A percentile compares a stretch with the other conserved stretches of the same genome.
phyloP scores from a whole-genome alignment of 306 rosid species.

The Fragaria nilgerrensis region DNA sequence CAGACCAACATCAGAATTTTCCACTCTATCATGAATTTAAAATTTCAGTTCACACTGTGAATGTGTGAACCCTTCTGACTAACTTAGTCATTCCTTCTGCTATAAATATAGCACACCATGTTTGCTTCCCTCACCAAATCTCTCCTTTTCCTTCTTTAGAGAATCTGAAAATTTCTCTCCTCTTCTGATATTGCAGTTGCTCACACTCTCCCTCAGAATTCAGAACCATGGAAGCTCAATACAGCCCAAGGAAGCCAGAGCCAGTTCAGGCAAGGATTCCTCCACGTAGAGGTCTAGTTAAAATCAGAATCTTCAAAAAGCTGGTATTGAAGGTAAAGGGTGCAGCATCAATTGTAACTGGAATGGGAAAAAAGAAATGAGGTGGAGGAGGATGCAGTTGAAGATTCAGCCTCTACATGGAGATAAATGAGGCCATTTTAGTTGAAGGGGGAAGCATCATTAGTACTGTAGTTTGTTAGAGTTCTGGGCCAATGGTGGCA shows the following conservation, averaged over 20 bases:
- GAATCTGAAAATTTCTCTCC: background rate
- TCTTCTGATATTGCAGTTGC: background rate
- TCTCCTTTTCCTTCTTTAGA: background rate
- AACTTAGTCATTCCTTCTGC: background rate
- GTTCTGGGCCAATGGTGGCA: background rate
- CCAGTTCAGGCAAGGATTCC: conserved; percentile 18
- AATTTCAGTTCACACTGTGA: background rate
- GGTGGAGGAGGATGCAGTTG: conserved; percentile 13
- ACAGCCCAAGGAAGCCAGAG: conserved; percentile 6
- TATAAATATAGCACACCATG: background rate
- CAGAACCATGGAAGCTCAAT: conserved; percentile 7
- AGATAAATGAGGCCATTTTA: background rate
- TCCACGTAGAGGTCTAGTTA: conserved; percentile 27
- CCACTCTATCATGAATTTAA: background rate
- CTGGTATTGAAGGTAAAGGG: background rate
- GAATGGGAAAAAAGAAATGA: conserved; percentile 1
- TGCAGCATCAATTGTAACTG: background rate
- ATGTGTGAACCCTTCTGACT: conserved; percentile 1
- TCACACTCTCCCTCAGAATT: background rate
- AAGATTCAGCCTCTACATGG: background rate
- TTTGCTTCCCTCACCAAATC: background rate
- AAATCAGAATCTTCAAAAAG: conserved; percentile 8
- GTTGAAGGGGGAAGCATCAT: background rate
- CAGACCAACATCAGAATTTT: background rate
- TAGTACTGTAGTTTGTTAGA: background rate